A percentile compares a stretch with the other conserved stretches of the same genome.
phyloP scores from a whole-genome alignment of 2,329 filamentous ascomycete genomes.

The Rhytidhysteron rufulum region DNA sequence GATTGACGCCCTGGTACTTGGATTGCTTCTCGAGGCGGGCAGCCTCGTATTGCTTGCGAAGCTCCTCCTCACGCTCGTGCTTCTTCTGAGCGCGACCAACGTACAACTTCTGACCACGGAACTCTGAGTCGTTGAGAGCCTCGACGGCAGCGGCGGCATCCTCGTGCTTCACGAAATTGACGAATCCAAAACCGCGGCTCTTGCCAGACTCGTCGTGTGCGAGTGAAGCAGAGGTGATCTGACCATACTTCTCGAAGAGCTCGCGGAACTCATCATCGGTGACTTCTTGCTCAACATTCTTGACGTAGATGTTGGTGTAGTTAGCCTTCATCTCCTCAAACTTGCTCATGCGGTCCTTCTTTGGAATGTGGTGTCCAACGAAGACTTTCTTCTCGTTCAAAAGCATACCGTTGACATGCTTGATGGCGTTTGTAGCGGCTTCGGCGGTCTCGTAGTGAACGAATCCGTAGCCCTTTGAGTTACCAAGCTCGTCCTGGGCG shows the following conservation, averaged over 20 bases:
- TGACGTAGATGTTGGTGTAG: constrained; percentile 99
- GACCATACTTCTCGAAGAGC: constrained; percentile 86
- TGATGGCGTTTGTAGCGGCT: constrained; percentile 94
- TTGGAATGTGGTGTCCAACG: constrained; percentile 97
- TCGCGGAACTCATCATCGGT: constrained; percentile 92
- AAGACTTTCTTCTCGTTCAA: constrained; percentile 99
- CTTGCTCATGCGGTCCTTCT: constrained; percentile 99
- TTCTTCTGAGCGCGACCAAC: constrained; percentile 99
- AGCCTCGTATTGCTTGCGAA: constrained; percentile 97
- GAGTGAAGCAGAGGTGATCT: constrained; percentile 93
- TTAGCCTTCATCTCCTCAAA: constrained; percentile 99
- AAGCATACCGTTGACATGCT: constrained; percentile 99
- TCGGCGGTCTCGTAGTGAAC: constrained; percentile 99
- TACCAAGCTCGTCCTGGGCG: constrained; percentile 91
- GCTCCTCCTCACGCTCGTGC: constrained; percentile 98
- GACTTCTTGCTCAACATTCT: constrained; percentile 85
- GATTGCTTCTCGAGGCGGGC: constrained; percentile 96
- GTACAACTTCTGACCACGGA: constrained; percentile 93
- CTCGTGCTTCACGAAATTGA: constrained; percentile 93
- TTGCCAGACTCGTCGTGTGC: constrained; percentile 86
- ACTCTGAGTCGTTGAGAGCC: constrained; percentile 84
- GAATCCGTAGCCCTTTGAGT: constrained; percentile 98
- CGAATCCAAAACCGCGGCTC: constrained; percentile 92
- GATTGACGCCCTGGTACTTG: constrained; percentile 99
- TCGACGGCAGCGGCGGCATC: constrained; percentile 82